Evolutionary conservation across 768 basidiomycete genomes (phyloP), one percentile per base, ranked within the genome.

Genomic region (Amanita rubescens): DNA sequence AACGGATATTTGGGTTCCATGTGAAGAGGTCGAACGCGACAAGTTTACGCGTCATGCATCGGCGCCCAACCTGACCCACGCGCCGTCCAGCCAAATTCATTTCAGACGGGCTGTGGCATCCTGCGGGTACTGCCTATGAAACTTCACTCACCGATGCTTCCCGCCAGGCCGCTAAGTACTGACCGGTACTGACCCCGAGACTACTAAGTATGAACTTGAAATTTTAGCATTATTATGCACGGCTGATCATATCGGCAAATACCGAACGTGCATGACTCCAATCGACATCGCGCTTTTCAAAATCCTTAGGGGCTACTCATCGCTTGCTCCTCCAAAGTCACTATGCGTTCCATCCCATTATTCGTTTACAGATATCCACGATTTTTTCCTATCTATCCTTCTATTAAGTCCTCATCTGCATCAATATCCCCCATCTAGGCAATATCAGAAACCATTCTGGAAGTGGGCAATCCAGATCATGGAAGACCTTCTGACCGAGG

Each of bases 381-480:
- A 69, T 3, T 84, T 84, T 60, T 62, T 90, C 19, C 62, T 89
- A 51, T 61, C 72, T 24, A 60, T 64, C 19, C 65, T 91, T 46
- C 67, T 89, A 15, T 60, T 75, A 7, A 74, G 76, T 58, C 56
- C 65, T 6, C 84, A 86, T 60, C 76, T 87, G 37, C 59, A 66
- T 48, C 59, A 60, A 24, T 88, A 83, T 59, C 78, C 87, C 3
- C 86, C 87, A 0, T 84, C 87, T 0, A 56, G 59, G 15, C 72
- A 78, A 57, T 88, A 85, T 57, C 86, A 85, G 56, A 69, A 69
- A 45, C 55, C 63, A 2, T 91, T 89, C 62, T 90, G 87, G 87
- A 90, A 90, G 67, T 84, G 83, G 79, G 72, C 71, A 0, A 76
- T 90, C 17, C 60, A 64, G 19, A 63, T 71, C 34, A 68, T 90